Evolutionary conservation across 2,329 filamentous ascomycete species (phyloP).

Genomic region (Microsporum ferrugineum): DNA sequence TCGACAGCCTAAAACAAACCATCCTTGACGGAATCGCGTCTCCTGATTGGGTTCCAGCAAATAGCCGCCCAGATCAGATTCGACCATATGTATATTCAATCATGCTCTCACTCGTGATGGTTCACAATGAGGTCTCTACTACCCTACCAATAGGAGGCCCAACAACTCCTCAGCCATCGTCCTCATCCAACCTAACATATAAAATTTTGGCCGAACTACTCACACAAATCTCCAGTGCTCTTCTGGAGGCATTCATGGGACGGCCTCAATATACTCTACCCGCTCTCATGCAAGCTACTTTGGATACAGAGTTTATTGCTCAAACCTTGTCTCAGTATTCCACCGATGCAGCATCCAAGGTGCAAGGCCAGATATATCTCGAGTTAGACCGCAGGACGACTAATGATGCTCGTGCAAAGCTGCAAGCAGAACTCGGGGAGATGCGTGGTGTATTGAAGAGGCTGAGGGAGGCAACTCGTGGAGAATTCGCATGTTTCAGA

Average conservation of each 20-base stretch:
- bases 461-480: slow-evolving; percentile 67
- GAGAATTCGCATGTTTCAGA: slow-evolving; percentile 78
- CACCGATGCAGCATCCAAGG: slow-evolving; percentile 65
- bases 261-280: slow-evolving; percentile 61
- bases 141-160: slow-evolving; percentile 49
- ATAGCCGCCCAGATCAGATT: slow-evolving; percentile 56
- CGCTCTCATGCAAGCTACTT: slow-evolving; percentile 87
- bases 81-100: slow-evolving; percentile 82
- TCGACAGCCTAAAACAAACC: slow-evolving; percentile 55
- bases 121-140: slow-evolving; percentile 81
- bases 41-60: slow-evolving; percentile 57
- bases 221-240: slow-evolving; percentile 64
- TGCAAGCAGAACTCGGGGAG: slow-evolving; percentile 80
- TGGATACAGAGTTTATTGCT: slow-evolving; percentile 93
- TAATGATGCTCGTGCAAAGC: slow-evolving; percentile 63
- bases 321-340: slow-evolving; percentile 88
- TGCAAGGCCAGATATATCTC: slow-evolving; percentile 84
- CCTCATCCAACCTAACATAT: slow-evolving; percentile 56
- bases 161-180: slow-evolving; percentile 62
- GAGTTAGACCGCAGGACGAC: slow-evolving; percentile 83
- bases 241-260: slow-evolving; percentile 67
- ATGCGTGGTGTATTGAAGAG: slow-evolving; percentile 81
- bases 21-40: slow-evolving; percentile 62
- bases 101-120: slow-evolving; percentile 72
- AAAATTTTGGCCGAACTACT: slow-evolving; percentile 80